Evolutionary conservation across 345 rosid genomes (phyloP).

Genomic region (Raphanus sativus): DNA sequence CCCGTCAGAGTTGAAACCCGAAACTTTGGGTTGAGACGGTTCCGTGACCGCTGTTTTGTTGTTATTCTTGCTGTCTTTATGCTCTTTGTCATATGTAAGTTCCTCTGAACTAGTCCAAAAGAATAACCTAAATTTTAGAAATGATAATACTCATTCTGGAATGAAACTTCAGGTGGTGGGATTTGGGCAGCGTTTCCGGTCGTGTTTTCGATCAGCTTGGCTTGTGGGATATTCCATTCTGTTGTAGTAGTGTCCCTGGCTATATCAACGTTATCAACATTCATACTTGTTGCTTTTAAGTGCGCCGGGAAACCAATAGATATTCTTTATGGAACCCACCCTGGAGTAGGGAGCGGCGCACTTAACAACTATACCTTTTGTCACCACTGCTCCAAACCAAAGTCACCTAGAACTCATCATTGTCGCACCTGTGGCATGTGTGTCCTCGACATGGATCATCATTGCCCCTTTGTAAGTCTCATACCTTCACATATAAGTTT

Average conservation of each 20-base stretch:
- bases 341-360: conserved; percentile 67
- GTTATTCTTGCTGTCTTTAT: conserved; percentile 60
- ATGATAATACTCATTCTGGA: not conserved
- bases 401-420: conserved; percentile 88
- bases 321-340: conserved; percentile 76
- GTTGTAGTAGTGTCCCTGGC: conserved; percentile 46
- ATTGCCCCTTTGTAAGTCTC: conserved; percentile 86
- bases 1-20: conserved; percentile 50
- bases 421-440: conserved; percentile 89
- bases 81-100: conserved; percentile 75
- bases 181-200: conserved; percentile 80
- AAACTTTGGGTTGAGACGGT: conserved; percentile 61
- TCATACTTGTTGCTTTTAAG: conserved; percentile 65
- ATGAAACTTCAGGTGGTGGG: conserved; percentile 71
- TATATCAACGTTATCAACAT: conserved; percentile 56
- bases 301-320: conserved; percentile 68
- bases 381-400: conserved; percentile 68
- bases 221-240: conserved; percentile 55
- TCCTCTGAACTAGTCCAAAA: conserved; percentile 12
- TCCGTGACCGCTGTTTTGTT: conserved; percentile 84
- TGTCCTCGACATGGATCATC: conserved; percentile 95
- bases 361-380: conserved; percentile 82
- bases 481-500: not conserved
- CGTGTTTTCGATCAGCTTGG: conserved; percentile 64
- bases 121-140: not conserved